Evolutionary conservation across 306 rosid species (phyloP), one percentile per base, ranked within the genome.

Genomic region (Acacia melanoxylon): DNA sequence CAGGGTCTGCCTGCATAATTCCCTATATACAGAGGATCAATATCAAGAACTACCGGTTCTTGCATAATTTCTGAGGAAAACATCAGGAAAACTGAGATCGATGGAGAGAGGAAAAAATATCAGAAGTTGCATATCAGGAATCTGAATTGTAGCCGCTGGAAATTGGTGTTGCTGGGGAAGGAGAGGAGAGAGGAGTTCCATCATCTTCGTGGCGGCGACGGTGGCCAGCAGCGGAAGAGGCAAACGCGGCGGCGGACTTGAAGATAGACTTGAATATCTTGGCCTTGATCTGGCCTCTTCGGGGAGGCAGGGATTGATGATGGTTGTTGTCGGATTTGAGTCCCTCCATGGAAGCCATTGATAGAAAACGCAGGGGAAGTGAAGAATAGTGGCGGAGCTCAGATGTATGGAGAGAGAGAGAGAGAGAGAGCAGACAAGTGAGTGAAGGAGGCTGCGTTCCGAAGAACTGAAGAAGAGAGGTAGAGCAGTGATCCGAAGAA

Each of bases 241-340:
- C 68, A 27, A 81, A 0, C n/a, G 71, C 83, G 4, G n/a, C 63
- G 29, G 71, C 56, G 3, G 78, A 62, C 8, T 13, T 41, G 46
- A 62, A 40, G 15, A 87, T 46, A 29, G 25, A 54, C 81, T 78
- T 89, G 25, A 91, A 3, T 14, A 91, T 86, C 63, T 48, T 79
- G 10, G 78, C 37, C 83, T 80, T 87, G 51, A 91, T 29, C 77
- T 74, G 88, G 0, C 93, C 96, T 19, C 93, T 79, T 58, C 19
- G 77, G 0, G 81, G 89, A 0, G 31, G 82, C 5, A 66, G 3
- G 31, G 52, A 16, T 11, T 56, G 54, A 48, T 2, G 4, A 24
- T 17, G 12, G 27, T 56, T 27, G 62, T n/a, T 56, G 27, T 56
- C 13, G 12, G 62, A 56, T 56, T 9, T n/a, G 12, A 16, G 10